These are phyloP conservation scores for Hypoxylon subgilvum DNA, from an alignment of 495 filamentous ascomycete genomes.

Conservation along the genomic window DNA sequence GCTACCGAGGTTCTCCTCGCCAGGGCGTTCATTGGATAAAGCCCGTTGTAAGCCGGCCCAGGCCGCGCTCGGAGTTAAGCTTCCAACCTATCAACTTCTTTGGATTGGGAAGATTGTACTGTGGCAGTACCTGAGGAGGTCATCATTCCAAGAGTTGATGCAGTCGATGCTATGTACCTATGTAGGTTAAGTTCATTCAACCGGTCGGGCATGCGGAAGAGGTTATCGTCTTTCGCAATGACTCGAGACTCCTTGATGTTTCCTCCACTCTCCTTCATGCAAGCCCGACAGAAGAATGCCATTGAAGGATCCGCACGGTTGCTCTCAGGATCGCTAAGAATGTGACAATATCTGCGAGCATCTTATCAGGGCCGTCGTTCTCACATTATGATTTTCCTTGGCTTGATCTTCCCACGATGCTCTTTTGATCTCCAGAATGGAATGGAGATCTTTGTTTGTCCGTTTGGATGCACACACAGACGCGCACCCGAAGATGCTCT, in stretches of 20 bases:
- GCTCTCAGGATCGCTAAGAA: slow-evolving; percentile 1
- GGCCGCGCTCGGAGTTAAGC: slow-evolving; percentile 29
- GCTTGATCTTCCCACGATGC: slow-evolving; percentile 22
- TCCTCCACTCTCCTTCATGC: no score
- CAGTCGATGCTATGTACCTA: no score
- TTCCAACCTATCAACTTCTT: slow-evolving; percentile 24
- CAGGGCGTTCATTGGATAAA: slow-evolving; percentile 28
- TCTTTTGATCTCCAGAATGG: slow-evolving; percentile 7
- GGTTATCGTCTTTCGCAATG: no score
- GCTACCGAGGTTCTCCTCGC: slow-evolving; percentile 26
- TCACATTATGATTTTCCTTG: slow-evolving; percentile 29
- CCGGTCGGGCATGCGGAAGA: no score
- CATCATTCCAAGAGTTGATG: no score
- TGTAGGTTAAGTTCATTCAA: slow-evolving; percentile 1
- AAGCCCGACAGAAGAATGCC: neutral
- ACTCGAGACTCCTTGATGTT: no score
- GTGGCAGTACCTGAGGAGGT: neutral
- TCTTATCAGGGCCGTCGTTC: slow-evolving; percentile 13
- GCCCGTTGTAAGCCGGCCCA: slow-evolving; percentile 22
- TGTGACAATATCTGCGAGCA: neutral
- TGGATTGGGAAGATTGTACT: slow-evolving; percentile 22
- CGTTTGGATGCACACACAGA: slow-evolving; percentile 9
- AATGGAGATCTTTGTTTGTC: slow-evolving; percentile 19
- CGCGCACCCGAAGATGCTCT: neutral
- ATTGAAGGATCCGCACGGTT: slow-evolving; percentile 19